Percentiles rank a stretch among this genome's conserved stretches.
Conservation (phyloP, 495 filamentous ascomycete species). For the Sporormia fimetaria region DNA sequence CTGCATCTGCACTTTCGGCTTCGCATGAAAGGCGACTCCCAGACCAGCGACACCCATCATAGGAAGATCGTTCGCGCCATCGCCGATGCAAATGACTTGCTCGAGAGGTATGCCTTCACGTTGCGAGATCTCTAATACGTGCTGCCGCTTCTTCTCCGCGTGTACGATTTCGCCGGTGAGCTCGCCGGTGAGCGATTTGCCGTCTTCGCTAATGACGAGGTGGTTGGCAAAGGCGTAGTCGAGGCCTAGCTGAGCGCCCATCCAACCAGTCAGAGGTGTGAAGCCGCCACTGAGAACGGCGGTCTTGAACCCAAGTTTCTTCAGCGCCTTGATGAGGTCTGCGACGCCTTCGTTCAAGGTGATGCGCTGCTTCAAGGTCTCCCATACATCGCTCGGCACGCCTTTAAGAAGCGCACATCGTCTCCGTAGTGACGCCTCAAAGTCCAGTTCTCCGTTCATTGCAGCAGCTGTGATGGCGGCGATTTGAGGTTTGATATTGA, state of each 20-base stretch:
- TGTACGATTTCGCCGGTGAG: conserved; percentile 71
- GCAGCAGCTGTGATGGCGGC: conserved; percentile 78
- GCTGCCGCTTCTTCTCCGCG: conserved; percentile 61
- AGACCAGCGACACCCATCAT: conserved; percentile 87
- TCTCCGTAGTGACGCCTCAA: conserved; percentile 65
- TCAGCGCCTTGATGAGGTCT: conserved; percentile 60
- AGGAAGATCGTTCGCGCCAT: conserved; percentile 87
- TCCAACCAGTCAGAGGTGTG: conserved; percentile 73
- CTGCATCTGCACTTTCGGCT: conserved; percentile 78
- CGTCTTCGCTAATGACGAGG: conserved; percentile 55
- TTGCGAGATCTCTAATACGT: conserved; percentile 65
- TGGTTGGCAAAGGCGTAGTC: conserved; percentile 83
- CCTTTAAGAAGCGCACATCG: conserved; percentile 72
- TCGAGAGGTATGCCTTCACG: conserved; percentile 57
- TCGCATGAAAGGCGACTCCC: conserved; percentile 89
- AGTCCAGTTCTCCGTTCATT: conserved; percentile 97
- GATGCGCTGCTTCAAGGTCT: conserved; percentile 58
- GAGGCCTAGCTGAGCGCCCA: conserved; percentile 66
- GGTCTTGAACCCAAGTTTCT: conserved; percentile 64
- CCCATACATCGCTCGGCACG: conserved; percentile 67
- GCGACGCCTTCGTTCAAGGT: conserved; percentile 71
- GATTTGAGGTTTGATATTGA: conserved; percentile 60
- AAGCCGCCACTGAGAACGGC: conserved; percentile 91
- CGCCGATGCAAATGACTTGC: conserved; percentile 79
- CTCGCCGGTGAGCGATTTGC: conserved; percentile 66